These are phyloP conservation scores for Nakataea oryzae DNA, from an alignment of 2,329 filamentous ascomycete species.

Conservation along the genomic window DNA sequence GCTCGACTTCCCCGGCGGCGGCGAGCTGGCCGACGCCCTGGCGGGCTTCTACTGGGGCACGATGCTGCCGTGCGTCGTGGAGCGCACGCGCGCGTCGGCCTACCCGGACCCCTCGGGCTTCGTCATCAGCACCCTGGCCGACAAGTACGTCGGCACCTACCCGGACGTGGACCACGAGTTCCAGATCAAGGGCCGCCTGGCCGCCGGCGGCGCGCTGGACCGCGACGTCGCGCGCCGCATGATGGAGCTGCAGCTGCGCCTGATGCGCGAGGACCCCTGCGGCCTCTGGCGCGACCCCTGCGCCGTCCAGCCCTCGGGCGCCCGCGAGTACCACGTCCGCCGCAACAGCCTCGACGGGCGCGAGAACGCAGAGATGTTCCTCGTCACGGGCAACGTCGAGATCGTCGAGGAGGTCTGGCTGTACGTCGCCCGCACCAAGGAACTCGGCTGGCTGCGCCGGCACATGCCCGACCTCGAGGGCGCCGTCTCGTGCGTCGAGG, in stretches of 20 bases:
- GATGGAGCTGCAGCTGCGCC: conserved; percentile 8
- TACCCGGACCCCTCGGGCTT: conserved; percentile 6
- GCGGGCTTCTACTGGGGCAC: conserved; percentile 8
- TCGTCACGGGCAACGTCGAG: conserved; percentile 8
- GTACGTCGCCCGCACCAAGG: conserved; percentile 6
- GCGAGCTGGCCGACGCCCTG: conserved; percentile 5
- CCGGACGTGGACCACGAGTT: conserved; percentile 9
- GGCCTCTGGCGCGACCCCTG: conserved; percentile 8
- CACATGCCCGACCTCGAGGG: conserved; percentile 4
- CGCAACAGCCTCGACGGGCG: conserved; percentile 6
- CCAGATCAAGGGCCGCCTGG: conserved; percentile 7
- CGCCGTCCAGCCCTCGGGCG: conserved; percentile 6
- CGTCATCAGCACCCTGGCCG: conserved; percentile 8
- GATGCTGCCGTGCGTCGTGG: conserved; percentile 7
- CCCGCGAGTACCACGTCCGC: conserved; percentile 8
- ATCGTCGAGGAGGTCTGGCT: conserved; percentile 7
- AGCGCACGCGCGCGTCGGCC: conserved; percentile 4
- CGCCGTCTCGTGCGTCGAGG: conserved; percentile 3
- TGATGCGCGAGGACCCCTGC: conserved; percentile 8
- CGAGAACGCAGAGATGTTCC: conserved; percentile 8
- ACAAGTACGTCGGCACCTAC: conserved; percentile 9
- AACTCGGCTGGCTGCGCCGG: conserved; percentile 5
- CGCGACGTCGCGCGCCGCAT: conserved; percentile 7
- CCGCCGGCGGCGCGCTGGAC: conserved; percentile 5
- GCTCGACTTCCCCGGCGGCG: conserved; percentile 4